Evolutionary conservation across 1,284 basidiomycete genomes (phyloP), one percentile per base, ranked within the genome.

Genomic region (Golubevia pallescens): DNA sequence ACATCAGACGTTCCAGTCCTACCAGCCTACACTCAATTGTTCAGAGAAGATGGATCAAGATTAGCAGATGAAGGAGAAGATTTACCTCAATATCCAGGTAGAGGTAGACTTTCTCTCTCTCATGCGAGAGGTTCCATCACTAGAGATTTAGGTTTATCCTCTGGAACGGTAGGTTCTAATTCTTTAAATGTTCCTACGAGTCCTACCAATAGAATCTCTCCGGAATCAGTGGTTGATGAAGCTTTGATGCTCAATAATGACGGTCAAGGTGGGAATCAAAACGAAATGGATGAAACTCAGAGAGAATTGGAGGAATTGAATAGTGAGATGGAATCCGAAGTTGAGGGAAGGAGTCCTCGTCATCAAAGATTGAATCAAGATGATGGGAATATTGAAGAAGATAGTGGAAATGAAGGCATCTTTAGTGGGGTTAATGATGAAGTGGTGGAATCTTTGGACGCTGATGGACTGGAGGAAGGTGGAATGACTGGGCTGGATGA

Each of bases 41-140:
- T 85, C 73, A 70, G 81, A 14, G 82, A 84, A 57, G 82, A 85
- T 23, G 82, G 82, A 51, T 84, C 82, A 21, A 70, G 82, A 3
- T 69, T 85, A 51, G 80, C 74, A 2, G 81, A 85, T 55, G 81
- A 84, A 23, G 76, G 75, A 7, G 82, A 85, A 42, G 78, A 80
- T 53, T 69, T 85, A 34, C 82, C 82, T n/a, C 72, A 72, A 21
- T 85, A 83, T 57, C 79, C 79, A 0, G 77, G 75, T 8, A 68
- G 70, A 48, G 10, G 8, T 16, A 13, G 10, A 48, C 42, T 48
- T 16, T 48, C 42, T 48, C 42, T 13, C 16, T 28, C 28, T 28
- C 28, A 28, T 28, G 28, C 28, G 28, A 48, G 42, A 48, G 42
- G 42, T 13, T 48, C 42, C 16, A 16, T 48, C 42, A 28, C 28